Percentiles rank a stretch among this genome's conserved stretches.
These are phyloP conservation scores for Glycyrrhiza uralensis DNA, from an alignment of 306 rosid genomes.

Conservation along the genomic window DNA sequence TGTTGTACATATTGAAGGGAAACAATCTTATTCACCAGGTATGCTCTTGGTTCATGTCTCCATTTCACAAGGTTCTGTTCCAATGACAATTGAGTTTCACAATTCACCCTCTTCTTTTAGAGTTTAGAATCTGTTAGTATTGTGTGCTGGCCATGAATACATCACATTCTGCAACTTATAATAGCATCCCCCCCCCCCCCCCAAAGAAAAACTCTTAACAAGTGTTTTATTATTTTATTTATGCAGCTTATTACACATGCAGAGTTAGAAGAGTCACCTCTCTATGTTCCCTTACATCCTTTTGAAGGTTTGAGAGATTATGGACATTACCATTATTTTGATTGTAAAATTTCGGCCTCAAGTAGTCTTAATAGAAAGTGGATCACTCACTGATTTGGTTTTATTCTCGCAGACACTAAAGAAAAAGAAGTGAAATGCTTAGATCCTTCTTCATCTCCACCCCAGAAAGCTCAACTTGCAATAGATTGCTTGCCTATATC, in stretches of 20 bases:
- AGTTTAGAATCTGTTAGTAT: too few species aligned
- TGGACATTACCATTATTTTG: neutral
- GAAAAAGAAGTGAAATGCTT: constrained; percentile 58
- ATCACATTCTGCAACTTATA: neutral
- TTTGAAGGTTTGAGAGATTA: constrained; percentile 49
- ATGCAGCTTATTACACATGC: constrained; percentile 78
- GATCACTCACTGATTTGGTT: neutral
- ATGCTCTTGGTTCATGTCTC: constrained; percentile 16
- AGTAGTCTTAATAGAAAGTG: neutral
- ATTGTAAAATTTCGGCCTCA: neutral
- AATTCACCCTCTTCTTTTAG: neutral
- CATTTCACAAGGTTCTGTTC: neutral
- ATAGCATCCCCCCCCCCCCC: too few species aligned
- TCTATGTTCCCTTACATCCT: constrained; percentile 67
- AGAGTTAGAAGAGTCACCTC: constrained; percentile 67
- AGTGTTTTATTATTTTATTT: neutral
- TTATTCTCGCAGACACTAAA: constrained; percentile 40
- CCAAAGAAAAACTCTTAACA: neutral
- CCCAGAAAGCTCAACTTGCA: constrained; percentile 61
- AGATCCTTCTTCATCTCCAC: constrained; percentile 50
- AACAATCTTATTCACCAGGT: constrained; percentile 80
- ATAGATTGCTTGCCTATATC: constrained; percentile 51
- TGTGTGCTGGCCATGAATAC: too few species aligned
- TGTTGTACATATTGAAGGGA: constrained; percentile 60
- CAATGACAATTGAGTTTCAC: neutral